These are phyloP conservation scores for Mucor piriformis DNA, from an alignment of 371 early-diverging fungal genomes.

Conservation along the genomic window DNA sequence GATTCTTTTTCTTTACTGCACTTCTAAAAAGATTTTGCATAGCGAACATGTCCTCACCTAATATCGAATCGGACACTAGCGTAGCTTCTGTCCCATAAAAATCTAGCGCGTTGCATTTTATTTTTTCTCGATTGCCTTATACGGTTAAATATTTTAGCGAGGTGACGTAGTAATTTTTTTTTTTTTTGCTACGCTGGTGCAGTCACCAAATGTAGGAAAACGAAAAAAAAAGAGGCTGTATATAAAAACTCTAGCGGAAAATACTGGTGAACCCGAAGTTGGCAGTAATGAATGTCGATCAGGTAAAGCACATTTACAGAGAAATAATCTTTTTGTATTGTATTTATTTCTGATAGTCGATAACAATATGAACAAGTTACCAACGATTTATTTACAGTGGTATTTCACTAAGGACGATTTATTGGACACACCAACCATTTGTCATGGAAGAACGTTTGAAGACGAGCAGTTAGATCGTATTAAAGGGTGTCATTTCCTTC, in stretches of 20 bases:
- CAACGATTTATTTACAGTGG: constrained; percentile 50
- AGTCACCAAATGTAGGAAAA: background rate
- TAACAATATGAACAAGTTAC: background rate
- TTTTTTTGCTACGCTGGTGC: no score
- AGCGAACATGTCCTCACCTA: no score
- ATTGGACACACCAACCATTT: constrained; percentile 62
- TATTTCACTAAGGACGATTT: constrained; percentile 70
- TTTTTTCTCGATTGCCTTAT: no score
- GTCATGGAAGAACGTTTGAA: constrained; percentile 48
- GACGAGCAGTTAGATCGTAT: constrained; percentile 61
- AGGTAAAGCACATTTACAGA: background rate
- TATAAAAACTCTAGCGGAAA: background rate
- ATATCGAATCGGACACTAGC: no score
- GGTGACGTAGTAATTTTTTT: no score
- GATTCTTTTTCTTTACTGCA: background rate
- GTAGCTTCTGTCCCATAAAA: no score
- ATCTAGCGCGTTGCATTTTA: no score
- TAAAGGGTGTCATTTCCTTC: constrained; percentile 69
- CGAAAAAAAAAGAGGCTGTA: background rate
- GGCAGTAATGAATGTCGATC: constrained; percentile 9
- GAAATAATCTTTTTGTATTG: background rate
- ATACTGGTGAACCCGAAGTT: constrained; percentile 7
- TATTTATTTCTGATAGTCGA: background rate
- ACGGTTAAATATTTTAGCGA: no score
- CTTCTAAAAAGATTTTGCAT: no score